Percentiles rank a stretch among this genome's conserved stretches.
These are phyloP conservation scores for Trichoderma atroviride DNA, from an alignment of 2,329 filamentous ascomycete genomes.

Conservation along the genomic window DNA sequence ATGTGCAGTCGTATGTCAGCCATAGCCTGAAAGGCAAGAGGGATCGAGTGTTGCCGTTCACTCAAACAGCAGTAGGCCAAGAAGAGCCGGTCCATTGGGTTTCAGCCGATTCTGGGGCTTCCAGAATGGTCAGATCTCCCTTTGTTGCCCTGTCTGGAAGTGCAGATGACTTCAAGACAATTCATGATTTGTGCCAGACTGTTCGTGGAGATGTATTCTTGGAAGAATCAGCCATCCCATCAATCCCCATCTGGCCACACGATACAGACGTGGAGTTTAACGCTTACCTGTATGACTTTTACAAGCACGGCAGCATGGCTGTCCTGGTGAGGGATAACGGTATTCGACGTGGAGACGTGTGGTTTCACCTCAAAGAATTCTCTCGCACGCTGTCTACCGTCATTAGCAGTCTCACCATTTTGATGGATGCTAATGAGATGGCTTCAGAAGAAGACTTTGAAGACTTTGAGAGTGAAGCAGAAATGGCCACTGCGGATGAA, in stretches of 20 bases:
- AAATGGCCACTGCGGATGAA: background rate
- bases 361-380: slow-evolving; percentile 69
- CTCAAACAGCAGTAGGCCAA: slow-evolving; percentile 32
- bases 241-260: slow-evolving; percentile 63
- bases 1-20: slow-evolving; percentile 68
- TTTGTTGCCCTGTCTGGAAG: slow-evolving; percentile 74
- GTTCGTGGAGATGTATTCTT: slow-evolving; percentile 71
- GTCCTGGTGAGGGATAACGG: slow-evolving; percentile 66
- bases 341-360: slow-evolving; percentile 67
- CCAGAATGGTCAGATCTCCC: slow-evolving; percentile 60
- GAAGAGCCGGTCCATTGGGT: slow-evolving; percentile 2
- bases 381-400: slow-evolving; percentile 68
- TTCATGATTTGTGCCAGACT: slow-evolving; percentile 68
- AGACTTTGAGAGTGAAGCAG: slow-evolving; percentile 43
- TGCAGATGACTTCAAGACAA: slow-evolving; percentile 63
- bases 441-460: slow-evolving; percentile 48
- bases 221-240: slow-evolving; percentile 72
- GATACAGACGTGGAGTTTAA: slow-evolving; percentile 60
- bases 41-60: slow-evolving; percentile 63
- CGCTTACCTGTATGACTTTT: slow-evolving; percentile 75
- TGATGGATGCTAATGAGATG: slow-evolving; percentile 46
- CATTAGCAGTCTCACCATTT: slow-evolving; percentile 62
- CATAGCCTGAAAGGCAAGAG: slow-evolving; percentile 58
- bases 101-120: slow-evolving; percentile 29
- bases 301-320: slow-evolving; percentile 67